phyloP scores from a whole-genome alignment of 352 stramenopile genomes.

The Globisporangium perplexum region DNA sequence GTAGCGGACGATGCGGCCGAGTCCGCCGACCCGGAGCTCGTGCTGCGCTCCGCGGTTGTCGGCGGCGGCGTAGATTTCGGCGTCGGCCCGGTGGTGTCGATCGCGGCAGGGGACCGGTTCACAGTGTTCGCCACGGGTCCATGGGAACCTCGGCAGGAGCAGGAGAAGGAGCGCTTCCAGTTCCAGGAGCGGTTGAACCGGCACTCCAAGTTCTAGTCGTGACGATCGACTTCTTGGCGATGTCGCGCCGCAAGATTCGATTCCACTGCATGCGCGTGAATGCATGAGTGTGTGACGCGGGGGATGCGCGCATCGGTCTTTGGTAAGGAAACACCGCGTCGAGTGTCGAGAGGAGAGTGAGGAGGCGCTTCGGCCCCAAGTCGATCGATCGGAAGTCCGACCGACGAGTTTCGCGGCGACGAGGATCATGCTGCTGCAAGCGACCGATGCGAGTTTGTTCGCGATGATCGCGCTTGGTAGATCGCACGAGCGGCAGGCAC shows the following conservation, averaged over 20 bases:
- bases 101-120: slow-evolving; percentile 50
- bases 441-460: no score
- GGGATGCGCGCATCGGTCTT: background rate
- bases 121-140: slow-evolving; percentile 51
- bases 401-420: no score
- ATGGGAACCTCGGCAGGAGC: slow-evolving; percentile 34
- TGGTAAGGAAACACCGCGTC: background rate
- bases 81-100: slow-evolving; percentile 41
- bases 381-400: no score
- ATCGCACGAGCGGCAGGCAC: background rate
- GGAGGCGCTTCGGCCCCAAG: no score
- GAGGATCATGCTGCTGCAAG: no score
- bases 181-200: slow-evolving; percentile 46
- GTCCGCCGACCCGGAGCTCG: slow-evolving; percentile 42
- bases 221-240: background rate
- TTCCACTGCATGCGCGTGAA: background rate
- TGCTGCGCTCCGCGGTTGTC: slow-evolving; percentile 17
- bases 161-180: slow-evolving; percentile 24
- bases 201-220: slow-evolving; percentile 20
- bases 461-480: background rate
- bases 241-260: background rate
- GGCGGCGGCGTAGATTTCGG: slow-evolving; percentile 30
- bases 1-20: slow-evolving; percentile 19
- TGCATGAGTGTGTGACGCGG: background rate
- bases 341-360: background rate